Conservation (phyloP, 352 stramenopile genomes). For the Phytopythium mirpurense region DNA sequence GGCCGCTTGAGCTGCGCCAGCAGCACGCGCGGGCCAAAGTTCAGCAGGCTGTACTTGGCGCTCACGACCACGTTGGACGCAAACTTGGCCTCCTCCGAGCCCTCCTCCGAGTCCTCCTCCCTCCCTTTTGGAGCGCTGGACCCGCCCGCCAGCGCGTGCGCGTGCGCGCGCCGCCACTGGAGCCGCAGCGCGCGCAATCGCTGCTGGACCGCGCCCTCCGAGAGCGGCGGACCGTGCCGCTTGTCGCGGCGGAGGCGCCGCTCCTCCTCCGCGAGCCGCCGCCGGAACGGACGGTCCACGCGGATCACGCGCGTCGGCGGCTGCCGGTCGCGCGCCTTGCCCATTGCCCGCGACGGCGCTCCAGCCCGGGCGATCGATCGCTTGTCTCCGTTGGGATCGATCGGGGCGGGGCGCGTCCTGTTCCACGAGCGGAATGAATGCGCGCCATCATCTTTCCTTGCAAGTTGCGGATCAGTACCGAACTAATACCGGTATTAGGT, state of each 20-base stretch:
- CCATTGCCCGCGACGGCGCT: no score
- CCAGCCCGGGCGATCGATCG: no score
- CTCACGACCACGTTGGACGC: constrained; percentile 68
- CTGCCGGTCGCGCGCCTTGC: no score
- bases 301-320: constrained; percentile 31
- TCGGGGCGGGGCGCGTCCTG: no score
- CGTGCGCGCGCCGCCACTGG: constrained; percentile 1
- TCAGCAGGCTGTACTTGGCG: constrained; percentile 79
- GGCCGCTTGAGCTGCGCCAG: constrained; percentile 68
- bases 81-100: constrained; percentile 20
- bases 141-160: constrained; percentile 12
- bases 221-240: constrained; percentile 10
- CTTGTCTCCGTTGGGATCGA: no score
- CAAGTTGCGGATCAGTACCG: no score
- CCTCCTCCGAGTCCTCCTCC: neutral
- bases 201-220: constrained; percentile 8
- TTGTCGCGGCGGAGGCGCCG: neutral
- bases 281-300: constrained; percentile 29
- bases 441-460: no score
- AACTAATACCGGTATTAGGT: no score
- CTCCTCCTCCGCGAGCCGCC: constrained; percentile 4
- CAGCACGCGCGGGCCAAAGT: constrained; percentile 70
- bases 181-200: constrained; percentile 2
- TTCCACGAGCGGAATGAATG: no score
- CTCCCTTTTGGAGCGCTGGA: constrained; percentile 2